These are phyloP conservation scores for Mycena citricolor DNA, from an alignment of 1,284 basidiomycete genomes.

Conservation along the genomic window DNA sequence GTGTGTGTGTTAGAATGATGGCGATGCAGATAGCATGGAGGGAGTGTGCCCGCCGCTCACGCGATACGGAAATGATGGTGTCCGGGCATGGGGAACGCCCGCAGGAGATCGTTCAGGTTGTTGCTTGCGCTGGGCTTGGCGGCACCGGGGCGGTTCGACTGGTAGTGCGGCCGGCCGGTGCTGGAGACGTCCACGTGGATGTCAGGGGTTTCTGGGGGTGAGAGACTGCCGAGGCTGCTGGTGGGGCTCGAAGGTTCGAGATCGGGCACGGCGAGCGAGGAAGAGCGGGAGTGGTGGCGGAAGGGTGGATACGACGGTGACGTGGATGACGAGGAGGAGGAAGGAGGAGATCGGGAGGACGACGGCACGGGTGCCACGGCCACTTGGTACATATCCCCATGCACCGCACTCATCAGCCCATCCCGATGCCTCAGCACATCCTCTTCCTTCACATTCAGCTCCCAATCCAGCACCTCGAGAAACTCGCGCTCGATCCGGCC, in stretches of 20 bases:
- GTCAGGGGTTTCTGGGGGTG: slow-evolving; percentile 5
- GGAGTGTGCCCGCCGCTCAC: no score
- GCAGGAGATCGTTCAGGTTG: slow-evolving; percentile 10
- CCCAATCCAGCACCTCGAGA: slow-evolving; percentile 56
- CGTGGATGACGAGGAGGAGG: not conserved
- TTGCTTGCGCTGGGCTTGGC: no score
- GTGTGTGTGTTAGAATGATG: no score
- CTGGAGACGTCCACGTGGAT: slow-evolving; percentile 1
- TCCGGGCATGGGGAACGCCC: slow-evolving; percentile 16
- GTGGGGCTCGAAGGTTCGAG: slow-evolving; percentile 16
- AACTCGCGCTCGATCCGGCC: slow-evolving; percentile 63
- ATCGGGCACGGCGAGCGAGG: slow-evolving; percentile 8
- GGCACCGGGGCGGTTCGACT: not conserved
- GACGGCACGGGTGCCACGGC: slow-evolving; percentile 1
- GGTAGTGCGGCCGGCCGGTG: not conserved
- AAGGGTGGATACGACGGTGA: not conserved
- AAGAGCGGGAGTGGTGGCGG: slow-evolving; percentile 3
- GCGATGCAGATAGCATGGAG: no score
- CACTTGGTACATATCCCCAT: no score
- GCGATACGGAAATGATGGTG: no score
- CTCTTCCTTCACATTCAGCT: slow-evolving; percentile 47
- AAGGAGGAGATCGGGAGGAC: not conserved
- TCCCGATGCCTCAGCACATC: slow-evolving; percentile 50
- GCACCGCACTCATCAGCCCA: slow-evolving; percentile 6
- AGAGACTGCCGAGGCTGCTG: slow-evolving; percentile 9